phyloP scores from a whole-genome alignment of 495 filamentous ascomycete species.

The Ascodesmis nigricans region DNA sequence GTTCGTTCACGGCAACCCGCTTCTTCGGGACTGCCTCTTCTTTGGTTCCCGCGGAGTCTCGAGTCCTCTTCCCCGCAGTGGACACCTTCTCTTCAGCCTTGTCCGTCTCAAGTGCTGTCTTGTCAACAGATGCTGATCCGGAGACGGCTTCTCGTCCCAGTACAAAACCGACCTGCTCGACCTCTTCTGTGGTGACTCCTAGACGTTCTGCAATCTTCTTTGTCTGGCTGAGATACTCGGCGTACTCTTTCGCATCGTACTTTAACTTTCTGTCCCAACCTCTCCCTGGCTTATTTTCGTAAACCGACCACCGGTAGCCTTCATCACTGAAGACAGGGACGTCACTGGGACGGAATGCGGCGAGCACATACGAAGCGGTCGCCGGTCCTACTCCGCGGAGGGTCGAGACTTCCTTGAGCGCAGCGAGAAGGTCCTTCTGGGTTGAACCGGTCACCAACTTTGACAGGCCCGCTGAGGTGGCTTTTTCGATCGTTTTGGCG shows the following conservation, averaged over 20 bases:
- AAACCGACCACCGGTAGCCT: constrained; percentile 27
- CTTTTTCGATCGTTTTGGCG: constrained; percentile 11
- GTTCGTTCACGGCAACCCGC: no score
- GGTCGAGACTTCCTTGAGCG: constrained; percentile 20
- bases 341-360: constrained; percentile 18
- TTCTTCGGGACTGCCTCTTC: no score
- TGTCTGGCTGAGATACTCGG: constrained; percentile 20
- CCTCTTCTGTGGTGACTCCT: constrained; percentile 15
- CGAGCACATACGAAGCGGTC: constrained; percentile 30
- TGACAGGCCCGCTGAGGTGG: constrained; percentile 20
- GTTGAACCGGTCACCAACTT: no score
- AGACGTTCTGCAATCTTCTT: constrained; percentile 20
- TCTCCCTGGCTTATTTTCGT: constrained; percentile 16
- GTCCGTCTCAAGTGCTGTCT: no score
- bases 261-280: constrained; percentile 29
- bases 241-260: constrained; percentile 30
- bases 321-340: constrained; percentile 35
- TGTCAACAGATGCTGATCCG: no score
- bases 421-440: constrained; percentile 5
- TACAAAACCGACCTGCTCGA: constrained; percentile 26
- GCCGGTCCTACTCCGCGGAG: constrained; percentile 32
- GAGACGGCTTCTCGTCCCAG: constrained; percentile 20
- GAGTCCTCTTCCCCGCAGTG: no score
- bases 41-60: no score
- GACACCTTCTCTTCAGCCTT: no score